phyloP scores from a whole-genome alignment of 192 early-diverging fungal species.

The Mortierella alpina region DNA sequence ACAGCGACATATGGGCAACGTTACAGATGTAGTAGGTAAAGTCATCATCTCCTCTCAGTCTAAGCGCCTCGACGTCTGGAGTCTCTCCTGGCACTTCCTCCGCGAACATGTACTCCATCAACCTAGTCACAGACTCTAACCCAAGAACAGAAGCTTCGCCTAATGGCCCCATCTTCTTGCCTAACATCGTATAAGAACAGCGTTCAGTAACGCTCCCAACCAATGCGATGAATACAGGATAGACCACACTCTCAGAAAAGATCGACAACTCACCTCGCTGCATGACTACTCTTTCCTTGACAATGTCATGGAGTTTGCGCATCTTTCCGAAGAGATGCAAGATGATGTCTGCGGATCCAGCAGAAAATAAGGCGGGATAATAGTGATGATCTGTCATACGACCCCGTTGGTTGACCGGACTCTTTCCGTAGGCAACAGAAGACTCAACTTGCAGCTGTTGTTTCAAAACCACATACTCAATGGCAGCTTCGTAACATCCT shows the following conservation, averaged over 20 bases:
- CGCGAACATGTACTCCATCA: conserved; percentile 54
- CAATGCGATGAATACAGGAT: neutral
- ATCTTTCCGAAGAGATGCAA: conserved; percentile 60
- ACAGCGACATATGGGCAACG: conserved; percentile 41
- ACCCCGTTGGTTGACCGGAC: neutral
- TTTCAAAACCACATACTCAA: conserved; percentile 50
- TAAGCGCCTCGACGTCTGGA: conserved; percentile 18
- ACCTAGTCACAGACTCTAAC: conserved; percentile 44
- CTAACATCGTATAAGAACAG: neutral
- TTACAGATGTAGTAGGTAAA: conserved; percentile 63
- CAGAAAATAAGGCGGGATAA: neutral
- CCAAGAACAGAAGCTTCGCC: conserved; percentile 45
- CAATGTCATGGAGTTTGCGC: conserved; percentile 51
- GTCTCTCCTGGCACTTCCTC: conserved; percentile 3
- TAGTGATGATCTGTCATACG: neutral
- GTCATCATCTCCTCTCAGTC: conserved; percentile 49
- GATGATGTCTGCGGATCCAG: conserved; percentile 51
- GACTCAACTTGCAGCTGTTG: conserved; percentile 1
- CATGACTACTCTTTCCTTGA: conserved; percentile 57
- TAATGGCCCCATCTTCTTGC: conserved; percentile 32
- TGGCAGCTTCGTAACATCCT: conserved; percentile 68
- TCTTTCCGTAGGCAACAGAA: conserved; percentile 19
- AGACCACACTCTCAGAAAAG: no score
- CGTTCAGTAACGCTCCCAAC: neutral
- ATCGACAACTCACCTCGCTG: conserved; percentile 48